These are phyloP conservation scores for Penicillium sp. DNA, from an alignment of 2,329 filamentous ascomycete genomes.

Conservation along the genomic window DNA sequence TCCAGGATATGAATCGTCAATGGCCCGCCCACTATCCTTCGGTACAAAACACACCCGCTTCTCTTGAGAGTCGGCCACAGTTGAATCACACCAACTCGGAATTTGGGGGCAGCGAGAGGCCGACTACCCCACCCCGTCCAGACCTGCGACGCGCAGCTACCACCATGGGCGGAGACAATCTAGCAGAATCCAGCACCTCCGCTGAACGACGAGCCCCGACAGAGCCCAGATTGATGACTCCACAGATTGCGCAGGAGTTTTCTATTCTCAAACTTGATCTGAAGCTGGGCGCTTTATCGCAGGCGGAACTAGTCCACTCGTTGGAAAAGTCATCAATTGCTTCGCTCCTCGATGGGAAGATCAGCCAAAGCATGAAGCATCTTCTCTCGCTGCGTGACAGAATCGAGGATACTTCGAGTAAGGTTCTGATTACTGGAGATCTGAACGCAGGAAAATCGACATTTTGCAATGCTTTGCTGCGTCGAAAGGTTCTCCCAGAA, in stretches of 20 bases:
- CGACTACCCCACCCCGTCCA: conserved; percentile 43
- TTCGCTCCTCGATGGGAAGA: conserved; percentile 87
- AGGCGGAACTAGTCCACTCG: conserved; percentile 90
- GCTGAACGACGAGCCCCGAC: conserved; percentile 62
- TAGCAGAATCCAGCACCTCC: conserved; percentile 71
- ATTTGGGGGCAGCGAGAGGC: conserved; percentile 27
- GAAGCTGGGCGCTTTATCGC: conserved; percentile 82
- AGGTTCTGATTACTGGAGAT: conserved; percentile 93
- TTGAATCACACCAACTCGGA: conserved; percentile 40
- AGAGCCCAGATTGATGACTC: conserved; percentile 83
- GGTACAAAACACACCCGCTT: conserved; percentile 30
- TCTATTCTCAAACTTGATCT: conserved; percentile 93
- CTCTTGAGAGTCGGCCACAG: conserved; percentile 36
- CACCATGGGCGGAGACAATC: conserved; percentile 60
- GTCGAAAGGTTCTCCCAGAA: conserved; percentile 89
- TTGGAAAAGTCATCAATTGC: conserved; percentile 90
- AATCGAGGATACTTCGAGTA: conserved; percentile 96
- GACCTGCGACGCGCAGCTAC: conserved; percentile 72
- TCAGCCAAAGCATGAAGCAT: conserved; percentile 90
- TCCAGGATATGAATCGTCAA: conserved; percentile 84
- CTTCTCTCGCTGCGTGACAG: conserved; percentile 82
- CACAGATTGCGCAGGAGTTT: conserved; percentile 93
- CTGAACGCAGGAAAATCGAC: conserved; percentile 97
- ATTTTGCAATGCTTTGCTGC: conserved; percentile 94
- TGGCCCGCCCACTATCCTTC: conserved; percentile 97